Evolutionary conservation across 768 basidiomycete species (phyloP), one percentile per base, ranked within the genome.

Genomic region (Erythrobasidium yunnanense): DNA sequence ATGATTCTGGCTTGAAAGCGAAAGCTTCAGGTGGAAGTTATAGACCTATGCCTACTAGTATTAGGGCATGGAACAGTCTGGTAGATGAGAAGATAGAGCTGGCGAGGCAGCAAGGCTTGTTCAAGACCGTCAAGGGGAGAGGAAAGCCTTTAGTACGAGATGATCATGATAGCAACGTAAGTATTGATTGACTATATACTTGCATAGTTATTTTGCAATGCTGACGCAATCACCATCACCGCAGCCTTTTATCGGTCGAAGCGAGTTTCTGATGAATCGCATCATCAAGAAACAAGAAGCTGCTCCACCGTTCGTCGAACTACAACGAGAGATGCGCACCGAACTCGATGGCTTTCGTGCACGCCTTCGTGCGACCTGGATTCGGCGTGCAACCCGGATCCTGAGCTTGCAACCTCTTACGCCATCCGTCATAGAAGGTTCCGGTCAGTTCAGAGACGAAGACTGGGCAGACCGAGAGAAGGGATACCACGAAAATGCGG

Each of bases 301-400:
- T 5, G 68, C 65, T 6, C 68, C 68, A 15, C 67, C 68, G 18
- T 69, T 68, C 50, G 62, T 69, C n/a, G 68, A 69, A 46, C 33
- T 69, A 47, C 65, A 66, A 33, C 25, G 52, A 22, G 46, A 57
- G 32, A 53, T 69, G 65, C 49, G 62, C 22, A 32, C 34, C 45
- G 51, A 42, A 1, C 25, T 67, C 17, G 47, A 65, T 13, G 25
- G 32, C n/a, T 66, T 69, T 38, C 45, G 67, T 2, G 20, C 30
- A 11, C 55, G 34, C 15, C 33, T 65, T 23, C 2, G 54, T 23
- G 66, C 55, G 23, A 47, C 52, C 1, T 69, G 68, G 68, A 54
- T 66, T 47, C 11, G 68, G 2, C 52, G 68, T 1, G 68, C 68
- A 8, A 62, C 62, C 32, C 32, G 68, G 32, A 69, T 65, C 45